Conservation (phyloP, 1,139 yeast genomes). For the Candida labiduridarum region DNA sequence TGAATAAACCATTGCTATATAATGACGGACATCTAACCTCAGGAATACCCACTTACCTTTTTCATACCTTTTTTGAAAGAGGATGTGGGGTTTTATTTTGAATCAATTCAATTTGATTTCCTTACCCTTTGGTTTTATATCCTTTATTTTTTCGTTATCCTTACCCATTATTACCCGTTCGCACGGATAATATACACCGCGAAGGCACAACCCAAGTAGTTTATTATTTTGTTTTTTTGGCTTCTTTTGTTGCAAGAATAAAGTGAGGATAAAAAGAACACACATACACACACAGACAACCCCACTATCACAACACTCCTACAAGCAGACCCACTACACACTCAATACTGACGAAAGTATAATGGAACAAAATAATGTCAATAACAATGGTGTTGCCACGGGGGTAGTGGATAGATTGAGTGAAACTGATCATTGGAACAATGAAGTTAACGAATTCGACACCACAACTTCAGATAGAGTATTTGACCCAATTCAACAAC, state of each 20-base stretch:
- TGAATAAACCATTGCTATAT: neutral
- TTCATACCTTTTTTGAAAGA: neutral
- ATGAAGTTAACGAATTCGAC: neutral
- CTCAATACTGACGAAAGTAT: neutral
- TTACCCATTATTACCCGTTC: neutral
- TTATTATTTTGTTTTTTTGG: neutral
- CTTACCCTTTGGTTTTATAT: neutral
- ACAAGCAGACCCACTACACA: neutral
- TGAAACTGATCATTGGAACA: constrained; percentile 5
- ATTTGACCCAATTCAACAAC: constrained; percentile 6
- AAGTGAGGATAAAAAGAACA: neutral
- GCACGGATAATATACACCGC: neutral
- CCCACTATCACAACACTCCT: neutral
- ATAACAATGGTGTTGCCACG: neutral
- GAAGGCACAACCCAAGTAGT: neutral
- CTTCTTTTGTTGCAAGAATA: neutral
- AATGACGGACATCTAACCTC: neutral
- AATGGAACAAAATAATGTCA: neutral
- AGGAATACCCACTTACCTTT: neutral
- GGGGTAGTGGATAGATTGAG: constrained; percentile 1
- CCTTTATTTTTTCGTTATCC: neutral
- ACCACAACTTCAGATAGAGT: neutral
- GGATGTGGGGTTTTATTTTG: neutral
- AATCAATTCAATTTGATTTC: constrained; percentile 6
- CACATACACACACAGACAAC: neutral